phyloP scores from a whole-genome alignment of 2,329 filamentous ascomycete species.

The Penicillium polonicum region DNA sequence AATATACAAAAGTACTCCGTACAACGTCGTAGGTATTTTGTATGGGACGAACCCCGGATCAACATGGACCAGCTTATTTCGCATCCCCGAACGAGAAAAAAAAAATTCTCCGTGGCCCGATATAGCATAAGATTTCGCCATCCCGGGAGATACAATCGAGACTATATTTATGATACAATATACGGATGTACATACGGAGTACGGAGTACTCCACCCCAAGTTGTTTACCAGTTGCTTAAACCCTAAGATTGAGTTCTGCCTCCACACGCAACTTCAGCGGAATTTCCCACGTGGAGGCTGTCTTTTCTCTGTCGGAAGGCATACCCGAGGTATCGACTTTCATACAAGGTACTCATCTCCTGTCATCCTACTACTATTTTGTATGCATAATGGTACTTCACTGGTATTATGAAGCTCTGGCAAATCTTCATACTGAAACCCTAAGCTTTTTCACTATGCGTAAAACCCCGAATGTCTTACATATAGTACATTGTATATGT shows the following conservation, averaged over 20 bases:
- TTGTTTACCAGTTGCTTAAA: not conserved
- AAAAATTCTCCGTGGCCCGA: too few species aligned
- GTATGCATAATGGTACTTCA: slow-evolving; percentile 1
- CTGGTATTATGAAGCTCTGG: not conserved
- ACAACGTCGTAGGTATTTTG: too few species aligned
- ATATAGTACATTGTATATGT: not conserved
- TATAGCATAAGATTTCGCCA: not conserved
- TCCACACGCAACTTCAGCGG: not conserved
- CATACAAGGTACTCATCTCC: not conserved
- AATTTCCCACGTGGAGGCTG: not conserved
- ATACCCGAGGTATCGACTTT: not conserved
- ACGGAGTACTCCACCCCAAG: not conserved
- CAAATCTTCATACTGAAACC: not conserved
- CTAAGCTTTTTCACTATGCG: not conserved
- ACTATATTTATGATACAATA: too few species aligned
- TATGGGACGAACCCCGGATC: not conserved
- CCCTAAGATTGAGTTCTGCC: not conserved
- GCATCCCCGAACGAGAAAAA: not conserved
- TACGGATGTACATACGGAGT: not conserved
- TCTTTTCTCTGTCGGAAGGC: not conserved
- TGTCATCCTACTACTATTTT: not conserved
- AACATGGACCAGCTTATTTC: not conserved
- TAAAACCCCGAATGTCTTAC: not conserved
- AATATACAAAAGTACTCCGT: not conserved
- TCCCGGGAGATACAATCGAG: not conserved